These are phyloP conservation scores for Exophiala spinifera DNA, from an alignment of 2,329 filamentous ascomycete genomes.

Conservation along the genomic window DNA sequence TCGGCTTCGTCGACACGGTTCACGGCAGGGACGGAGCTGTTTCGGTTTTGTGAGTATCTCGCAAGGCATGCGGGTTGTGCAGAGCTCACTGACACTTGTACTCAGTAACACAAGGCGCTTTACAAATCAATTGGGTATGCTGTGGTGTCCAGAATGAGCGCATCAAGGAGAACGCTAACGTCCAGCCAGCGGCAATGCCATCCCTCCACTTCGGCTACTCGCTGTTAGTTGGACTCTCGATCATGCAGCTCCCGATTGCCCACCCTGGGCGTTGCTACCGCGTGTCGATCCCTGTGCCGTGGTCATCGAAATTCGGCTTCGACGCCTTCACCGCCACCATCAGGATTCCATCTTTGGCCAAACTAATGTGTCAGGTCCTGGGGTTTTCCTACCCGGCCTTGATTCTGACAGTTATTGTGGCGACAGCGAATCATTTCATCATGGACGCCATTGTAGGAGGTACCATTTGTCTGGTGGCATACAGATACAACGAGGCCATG, in stretches of 20 bases:
- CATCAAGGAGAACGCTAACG: slow-evolving; percentile 46
- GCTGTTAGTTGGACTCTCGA: slow-evolving; percentile 39
- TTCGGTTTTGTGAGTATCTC: slow-evolving; percentile 38
- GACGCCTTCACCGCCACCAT: slow-evolving; percentile 26
- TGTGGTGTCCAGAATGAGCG: slow-evolving; percentile 41
- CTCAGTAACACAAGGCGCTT: slow-evolving; percentile 33
- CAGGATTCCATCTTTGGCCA: slow-evolving; percentile 48
- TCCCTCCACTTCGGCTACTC: slow-evolving; percentile 47
- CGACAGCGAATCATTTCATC: slow-evolving; percentile 69
- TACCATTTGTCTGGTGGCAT: slow-evolving; percentile 61
- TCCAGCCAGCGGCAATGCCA: slow-evolving; percentile 48
- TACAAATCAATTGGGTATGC: slow-evolving; percentile 17
- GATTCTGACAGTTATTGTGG: slow-evolving; percentile 65
- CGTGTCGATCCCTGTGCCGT: slow-evolving; percentile 6
- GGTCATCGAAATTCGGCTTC: not conserved
- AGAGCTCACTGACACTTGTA: not conserved
- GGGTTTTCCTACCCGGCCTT: slow-evolving; percentile 62
- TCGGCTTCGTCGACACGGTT: slow-evolving; percentile 57
- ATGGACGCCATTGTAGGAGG: slow-evolving; percentile 68
- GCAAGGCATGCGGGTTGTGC: too few species aligned
- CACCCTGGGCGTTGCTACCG: slow-evolving; percentile 48
- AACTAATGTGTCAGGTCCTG: slow-evolving; percentile 48
- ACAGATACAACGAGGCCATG: slow-evolving; percentile 54
- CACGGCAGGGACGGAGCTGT: slow-evolving; percentile 51
- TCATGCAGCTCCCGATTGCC: slow-evolving; percentile 61